Base-by-base conservation (phyloP, 345 rosid species). In the Dovyalis caffra region DNA sequence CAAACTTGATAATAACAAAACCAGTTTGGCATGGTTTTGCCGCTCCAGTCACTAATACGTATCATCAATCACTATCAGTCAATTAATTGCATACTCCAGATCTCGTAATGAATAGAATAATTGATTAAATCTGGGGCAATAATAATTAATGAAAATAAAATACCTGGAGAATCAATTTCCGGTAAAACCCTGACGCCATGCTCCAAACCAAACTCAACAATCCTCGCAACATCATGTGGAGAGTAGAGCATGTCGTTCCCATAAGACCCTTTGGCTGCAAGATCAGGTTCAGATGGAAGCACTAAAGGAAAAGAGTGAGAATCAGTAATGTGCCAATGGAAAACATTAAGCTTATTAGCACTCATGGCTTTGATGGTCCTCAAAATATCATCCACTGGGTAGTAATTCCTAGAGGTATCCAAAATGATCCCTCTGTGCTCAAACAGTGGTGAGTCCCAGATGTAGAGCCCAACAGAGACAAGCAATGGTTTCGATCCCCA, bases 251-350 rank as follows among this genome's bases (percentile, higher is more conserved):
- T 90, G 58, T 81, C 74, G 12, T 79, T 68, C 16, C 92, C 90
- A 68, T 92, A 92, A 63, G 98, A 76, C 6, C 97, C 98, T 70
- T 88, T 91, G 47, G 74, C 85, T 0, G 93, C 89, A 29, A 94
- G 95, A 65, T 78, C 76, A 10, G 97, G 97, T 82, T 91, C 97
- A 14, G 90, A 92, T 16, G 95, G 97, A 70, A 94, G 69, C 71
- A 90, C 69, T 62, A 94, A 34, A 0, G 98, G 98, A 64, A 94
- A 94, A 6, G 97, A 92, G 0, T 94, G 97, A 0, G 98, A 91
- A 72, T 90, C 98, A 0, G 91, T 90, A 12, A 94, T 83, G 40
- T 94, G 98, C 98, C 97, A 92, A 32, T 94, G 98, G 43, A 94
- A 94, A 77, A 91, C 97, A 79, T 90, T 94, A 67, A 92, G 84